Conservation (phyloP, 495 filamentous ascomycete genomes). For the Penicillium pancosmium region DNA sequence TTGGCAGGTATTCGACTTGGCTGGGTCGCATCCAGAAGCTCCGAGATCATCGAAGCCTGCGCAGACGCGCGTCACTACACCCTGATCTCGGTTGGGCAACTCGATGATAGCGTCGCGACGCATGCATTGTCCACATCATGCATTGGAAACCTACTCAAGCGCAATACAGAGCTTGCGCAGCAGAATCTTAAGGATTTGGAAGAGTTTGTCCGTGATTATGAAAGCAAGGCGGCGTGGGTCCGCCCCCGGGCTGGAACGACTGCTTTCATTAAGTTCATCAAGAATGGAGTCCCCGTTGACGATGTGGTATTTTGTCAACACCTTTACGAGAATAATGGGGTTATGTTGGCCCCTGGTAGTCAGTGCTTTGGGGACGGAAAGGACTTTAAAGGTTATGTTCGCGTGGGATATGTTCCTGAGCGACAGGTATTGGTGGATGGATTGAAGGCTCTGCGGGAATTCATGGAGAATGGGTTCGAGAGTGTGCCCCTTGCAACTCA, state of each 20-base stretch:
- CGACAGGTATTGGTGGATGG: constrained; percentile 69
- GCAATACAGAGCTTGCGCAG: constrained; percentile 70
- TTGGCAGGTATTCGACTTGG: constrained; percentile 81
- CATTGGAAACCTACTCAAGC: constrained; percentile 62
- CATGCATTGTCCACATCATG: constrained; percentile 65
- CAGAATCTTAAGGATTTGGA: constrained; percentile 68
- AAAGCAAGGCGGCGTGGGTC: constrained; percentile 64
- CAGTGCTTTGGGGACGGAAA: constrained; percentile 69
- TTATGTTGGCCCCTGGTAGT: constrained; percentile 75
- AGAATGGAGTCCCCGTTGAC: constrained; percentile 62
- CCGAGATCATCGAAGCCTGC: constrained; percentile 61
- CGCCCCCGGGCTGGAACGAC: constrained; percentile 82
- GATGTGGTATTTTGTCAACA: constrained; percentile 70
- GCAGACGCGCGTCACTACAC: constrained; percentile 77
- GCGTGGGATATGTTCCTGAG: constrained; percentile 74
- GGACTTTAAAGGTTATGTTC: constrained; percentile 76
- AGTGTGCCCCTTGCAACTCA: neutral
- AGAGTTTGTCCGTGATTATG: constrained; percentile 59
- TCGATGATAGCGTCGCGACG: constrained; percentile 77
- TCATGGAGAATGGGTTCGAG: constrained; percentile 56
- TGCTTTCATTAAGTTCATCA: constrained; percentile 72
- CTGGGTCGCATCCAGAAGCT: constrained; percentile 73
- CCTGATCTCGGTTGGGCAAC: constrained; percentile 79
- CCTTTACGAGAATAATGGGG: constrained; percentile 68
- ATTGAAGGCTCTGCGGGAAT: constrained; percentile 60